Conservation (phyloP, 2,329 filamentous ascomycete species). For the Fragosphaeria purpurea region DNA sequence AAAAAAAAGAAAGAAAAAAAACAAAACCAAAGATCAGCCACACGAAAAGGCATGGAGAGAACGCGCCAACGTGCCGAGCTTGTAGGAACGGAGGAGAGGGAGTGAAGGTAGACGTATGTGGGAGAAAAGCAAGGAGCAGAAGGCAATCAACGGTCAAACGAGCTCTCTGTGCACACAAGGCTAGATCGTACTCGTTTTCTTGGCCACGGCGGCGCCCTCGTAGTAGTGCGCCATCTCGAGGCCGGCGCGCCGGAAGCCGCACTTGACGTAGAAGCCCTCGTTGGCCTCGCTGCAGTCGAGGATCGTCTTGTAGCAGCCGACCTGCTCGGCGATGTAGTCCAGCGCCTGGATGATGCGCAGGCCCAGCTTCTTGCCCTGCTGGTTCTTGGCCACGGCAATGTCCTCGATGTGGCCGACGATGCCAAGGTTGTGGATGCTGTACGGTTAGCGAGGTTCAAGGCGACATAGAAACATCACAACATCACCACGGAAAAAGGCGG, state of each 20-base stretch:
- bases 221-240: slow-evolving; percentile 98
- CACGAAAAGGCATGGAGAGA: too few species aligned
- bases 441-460: not conserved
- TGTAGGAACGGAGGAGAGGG: too few species aligned
- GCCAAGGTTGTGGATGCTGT: slow-evolving; percentile 67
- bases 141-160: slow-evolving; percentile 18
- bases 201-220: slow-evolving; percentile 35
- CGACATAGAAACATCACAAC: not conserved
- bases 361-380: slow-evolving; percentile 95
- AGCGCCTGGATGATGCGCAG: slow-evolving; percentile 88
- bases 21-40: too few species aligned
- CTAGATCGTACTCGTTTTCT: slow-evolving; percentile 20
- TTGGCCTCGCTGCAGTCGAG: slow-evolving; percentile 94
- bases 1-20: too few species aligned
- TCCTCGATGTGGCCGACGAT: slow-evolving; percentile 94
- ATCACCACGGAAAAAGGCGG: not conserved
- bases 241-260: slow-evolving; percentile 84
- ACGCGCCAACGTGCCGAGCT: too few species aligned
- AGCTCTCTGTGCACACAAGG: slow-evolving; percentile 18
- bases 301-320: slow-evolving; percentile 96
- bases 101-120: too few species aligned
- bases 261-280: slow-evolving; percentile 97
- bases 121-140: too few species aligned
- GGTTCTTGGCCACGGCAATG: slow-evolving; percentile 87
- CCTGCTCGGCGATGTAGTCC: slow-evolving; percentile 75